A percentile compares a stretch with the other conserved stretches of the same genome.
phyloP scores from a whole-genome alignment of 306 rosid genomes.

The Rubus parviflorus region DNA sequence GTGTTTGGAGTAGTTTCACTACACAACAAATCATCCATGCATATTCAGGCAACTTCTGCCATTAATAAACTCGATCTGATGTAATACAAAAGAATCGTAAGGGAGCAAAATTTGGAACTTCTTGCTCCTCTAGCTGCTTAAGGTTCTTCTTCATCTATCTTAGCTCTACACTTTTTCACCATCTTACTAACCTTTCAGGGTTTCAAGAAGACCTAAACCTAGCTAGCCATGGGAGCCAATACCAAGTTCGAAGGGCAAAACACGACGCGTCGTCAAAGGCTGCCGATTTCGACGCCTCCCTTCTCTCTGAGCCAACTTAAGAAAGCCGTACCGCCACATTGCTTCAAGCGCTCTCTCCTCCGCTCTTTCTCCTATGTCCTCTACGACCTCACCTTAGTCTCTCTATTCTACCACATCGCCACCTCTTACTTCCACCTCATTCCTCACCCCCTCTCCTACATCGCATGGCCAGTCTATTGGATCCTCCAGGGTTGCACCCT shows the following conservation, averaged over 20 bases:
- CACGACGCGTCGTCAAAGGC: constrained; percentile 34
- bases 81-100: too few relatives aligned
- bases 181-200: background rate
- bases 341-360: constrained; percentile 65
- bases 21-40: constrained; percentile 7
- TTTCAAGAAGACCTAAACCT: background rate
- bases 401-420: constrained; percentile 34
- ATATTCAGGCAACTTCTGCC: background rate
- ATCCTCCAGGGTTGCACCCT: constrained; percentile 53
- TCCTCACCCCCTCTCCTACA: constrained; percentile 45
- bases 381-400: constrained; percentile 42
- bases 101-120: too few relatives aligned
- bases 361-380: constrained; percentile 52
- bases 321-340: constrained; percentile 67
- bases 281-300: constrained; percentile 55
- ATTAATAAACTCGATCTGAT: too few relatives aligned
- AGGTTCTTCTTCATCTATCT: background rate
- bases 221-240: constrained; percentile 25
- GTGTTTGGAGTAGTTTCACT: constrained; percentile 15
- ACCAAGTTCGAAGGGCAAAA: constrained; percentile 11
- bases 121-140: too few relatives aligned
- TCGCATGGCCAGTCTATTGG: constrained; percentile 73
- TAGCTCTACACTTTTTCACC: too few relatives aligned
- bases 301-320: constrained; percentile 64
- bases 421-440: constrained; percentile 46